Conservation (phyloP, 257 asterid genomes). For the Jasminum sambac region DNA sequence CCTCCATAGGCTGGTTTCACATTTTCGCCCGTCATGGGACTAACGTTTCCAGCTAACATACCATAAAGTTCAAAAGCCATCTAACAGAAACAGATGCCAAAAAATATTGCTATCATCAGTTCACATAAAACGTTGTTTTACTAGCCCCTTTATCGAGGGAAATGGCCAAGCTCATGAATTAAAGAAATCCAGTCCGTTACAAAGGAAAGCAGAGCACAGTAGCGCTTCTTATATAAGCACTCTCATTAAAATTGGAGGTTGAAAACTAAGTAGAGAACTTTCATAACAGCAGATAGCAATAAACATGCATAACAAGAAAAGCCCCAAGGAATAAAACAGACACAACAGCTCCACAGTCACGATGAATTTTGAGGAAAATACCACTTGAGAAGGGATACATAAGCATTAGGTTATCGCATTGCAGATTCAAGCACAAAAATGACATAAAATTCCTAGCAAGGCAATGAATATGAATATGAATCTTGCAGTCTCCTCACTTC, state of each 20-base stretch:
- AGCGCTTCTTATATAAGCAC: background rate
- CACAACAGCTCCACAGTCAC: slow-evolving; percentile 3
- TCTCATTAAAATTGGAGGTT: background rate
- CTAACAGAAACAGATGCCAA: slow-evolving; percentile 37
- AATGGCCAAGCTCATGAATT: background rate
- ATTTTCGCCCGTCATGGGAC: slow-evolving; percentile 97
- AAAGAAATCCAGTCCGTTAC: background rate
- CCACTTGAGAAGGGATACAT: background rate
- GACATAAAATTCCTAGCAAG: background rate
- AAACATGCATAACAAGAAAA: slow-evolving; percentile 2
- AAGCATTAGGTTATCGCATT: background rate
- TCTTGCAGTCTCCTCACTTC: background rate
- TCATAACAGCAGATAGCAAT: background rate
- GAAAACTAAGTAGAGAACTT: slow-evolving; percentile 13
- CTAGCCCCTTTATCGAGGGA: slow-evolving; percentile 2
- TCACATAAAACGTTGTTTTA: slow-evolving; percentile 5
- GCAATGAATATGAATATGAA: background rate
- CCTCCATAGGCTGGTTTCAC: slow-evolving; percentile 99
- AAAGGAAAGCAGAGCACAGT: slow-evolving; percentile 9
- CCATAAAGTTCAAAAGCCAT: slow-evolving; percentile 99
- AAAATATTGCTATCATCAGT: slow-evolving; percentile 10
- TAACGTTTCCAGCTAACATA: slow-evolving; percentile 98
- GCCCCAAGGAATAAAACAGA: background rate
- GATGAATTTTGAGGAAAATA: background rate
- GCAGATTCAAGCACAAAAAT: background rate